These are phyloP conservation scores for Boletus bicolor DNA, from an alignment of 768 basidiomycete genomes.

Conservation along the genomic window DNA sequence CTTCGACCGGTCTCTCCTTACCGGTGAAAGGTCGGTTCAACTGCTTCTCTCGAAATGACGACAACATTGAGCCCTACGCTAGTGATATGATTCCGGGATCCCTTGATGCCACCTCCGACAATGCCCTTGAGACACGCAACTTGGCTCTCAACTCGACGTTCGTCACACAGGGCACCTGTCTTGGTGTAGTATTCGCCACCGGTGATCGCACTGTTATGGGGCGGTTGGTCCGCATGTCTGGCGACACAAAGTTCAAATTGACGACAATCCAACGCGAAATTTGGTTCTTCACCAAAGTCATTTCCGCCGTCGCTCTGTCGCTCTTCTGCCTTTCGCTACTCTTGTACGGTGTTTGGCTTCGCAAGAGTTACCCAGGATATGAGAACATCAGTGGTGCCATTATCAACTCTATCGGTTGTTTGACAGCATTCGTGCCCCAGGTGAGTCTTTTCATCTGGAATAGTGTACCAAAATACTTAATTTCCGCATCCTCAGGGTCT, in stretches of 20 bases:
- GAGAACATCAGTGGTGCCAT: slow-evolving; percentile 36
- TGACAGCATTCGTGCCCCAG: slow-evolving; percentile 43
- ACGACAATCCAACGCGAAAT: slow-evolving; percentile 48
- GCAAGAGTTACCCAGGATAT: slow-evolving; percentile 31
- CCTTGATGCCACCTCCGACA: slow-evolving; percentile 47
- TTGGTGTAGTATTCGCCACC: slow-evolving; percentile 40
- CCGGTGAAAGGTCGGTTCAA: slow-evolving; percentile 41
- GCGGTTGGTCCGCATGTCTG: slow-evolving; percentile 53
- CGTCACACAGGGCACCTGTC: slow-evolving; percentile 40
- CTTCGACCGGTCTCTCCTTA: slow-evolving; percentile 53
- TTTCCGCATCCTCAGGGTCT: slow-evolving; percentile 28
- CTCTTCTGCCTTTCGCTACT: slow-evolving; percentile 42
- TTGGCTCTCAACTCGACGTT: slow-evolving; percentile 48
- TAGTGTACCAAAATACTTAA: neutral
- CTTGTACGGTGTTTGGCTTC: slow-evolving; percentile 43
- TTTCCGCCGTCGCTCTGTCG: slow-evolving; percentile 39
- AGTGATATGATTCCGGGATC: slow-evolving; percentile 45
- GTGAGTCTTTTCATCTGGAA: slow-evolving; percentile 4
- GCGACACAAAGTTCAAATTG: slow-evolving; percentile 42
- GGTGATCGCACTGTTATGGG: slow-evolving; percentile 49
- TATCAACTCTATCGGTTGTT: slow-evolving; percentile 38
- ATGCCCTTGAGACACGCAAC: slow-evolving; percentile 45
- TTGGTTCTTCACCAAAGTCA: slow-evolving; percentile 52
- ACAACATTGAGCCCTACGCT: neutral
- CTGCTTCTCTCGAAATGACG: neutral